Evolutionary conservation across 1,284 basidiomycete genomes (phyloP).

Genomic region (Fomitiporia mediterranea): DNA sequence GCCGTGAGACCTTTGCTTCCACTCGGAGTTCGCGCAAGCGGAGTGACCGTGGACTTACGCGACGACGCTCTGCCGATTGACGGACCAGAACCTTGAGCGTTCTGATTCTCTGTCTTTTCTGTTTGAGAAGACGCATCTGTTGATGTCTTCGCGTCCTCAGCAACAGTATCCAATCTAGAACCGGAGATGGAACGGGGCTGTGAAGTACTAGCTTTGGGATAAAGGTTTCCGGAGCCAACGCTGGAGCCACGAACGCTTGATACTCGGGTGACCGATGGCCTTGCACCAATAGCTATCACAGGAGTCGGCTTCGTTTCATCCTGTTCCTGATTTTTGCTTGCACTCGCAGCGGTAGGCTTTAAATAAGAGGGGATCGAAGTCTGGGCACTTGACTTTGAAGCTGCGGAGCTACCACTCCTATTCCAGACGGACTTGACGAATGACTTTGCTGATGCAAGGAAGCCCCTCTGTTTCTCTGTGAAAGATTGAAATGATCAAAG

Average conservation of each 20-base stretch:
- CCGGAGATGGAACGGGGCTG: not conserved
- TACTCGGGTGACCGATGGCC: not conserved
- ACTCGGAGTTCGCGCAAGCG: not conserved
- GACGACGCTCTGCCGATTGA: constrained; percentile 24
- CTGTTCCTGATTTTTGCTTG: constrained; percentile 3
- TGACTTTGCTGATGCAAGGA: constrained; percentile 48
- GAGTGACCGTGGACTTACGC: constrained; percentile 25
- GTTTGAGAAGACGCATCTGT: not conserved
- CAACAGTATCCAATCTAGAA: not conserved
- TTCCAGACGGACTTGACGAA: constrained; percentile 55
- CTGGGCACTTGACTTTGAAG: constrained; percentile 19
- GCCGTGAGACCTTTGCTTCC: not conserved
- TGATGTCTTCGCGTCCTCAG: constrained; percentile 1
- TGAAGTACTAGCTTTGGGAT: not conserved
- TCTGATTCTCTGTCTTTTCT: not conserved
- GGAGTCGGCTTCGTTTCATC: not conserved
- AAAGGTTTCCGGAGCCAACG: not conserved
- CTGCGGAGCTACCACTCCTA: constrained; percentile 35
- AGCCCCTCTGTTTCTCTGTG: constrained; percentile 44
- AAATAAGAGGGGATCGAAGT: not conserved
- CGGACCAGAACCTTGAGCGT: constrained; percentile 27
- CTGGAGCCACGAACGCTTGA: not conserved
- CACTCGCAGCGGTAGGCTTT: constrained; percentile 13
- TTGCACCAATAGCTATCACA: not conserved
- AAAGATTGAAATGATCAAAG: constrained; percentile 4